Evolutionary conservation across 352 stramenopile species (phyloP).

Genomic region (Discostella stelligera): DNA sequence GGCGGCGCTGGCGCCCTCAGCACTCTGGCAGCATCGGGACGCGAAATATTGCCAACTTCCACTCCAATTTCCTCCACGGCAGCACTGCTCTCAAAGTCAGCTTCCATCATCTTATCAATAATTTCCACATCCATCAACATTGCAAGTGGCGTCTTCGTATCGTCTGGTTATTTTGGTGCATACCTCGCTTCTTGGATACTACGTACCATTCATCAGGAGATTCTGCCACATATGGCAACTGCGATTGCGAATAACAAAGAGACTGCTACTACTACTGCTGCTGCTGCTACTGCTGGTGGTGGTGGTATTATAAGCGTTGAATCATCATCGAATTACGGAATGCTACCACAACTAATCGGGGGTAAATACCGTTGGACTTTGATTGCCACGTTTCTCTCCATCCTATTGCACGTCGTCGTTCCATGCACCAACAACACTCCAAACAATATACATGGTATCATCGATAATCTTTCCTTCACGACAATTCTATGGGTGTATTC

Average conservation of each 20-base stretch:
- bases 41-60: too few species aligned
- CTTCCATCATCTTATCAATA: constrained; percentile 1
- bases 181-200: constrained; percentile 18
- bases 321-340: neutral
- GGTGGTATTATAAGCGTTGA: too few species aligned
- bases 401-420: neutral
- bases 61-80: too few species aligned
- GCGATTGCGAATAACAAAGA: too few species aligned
- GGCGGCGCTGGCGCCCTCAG: too few species aligned
- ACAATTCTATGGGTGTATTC: neutral
- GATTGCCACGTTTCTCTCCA: neutral
- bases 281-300: too few species aligned
- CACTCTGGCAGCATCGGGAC: too few species aligned
- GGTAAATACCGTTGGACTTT: neutral
- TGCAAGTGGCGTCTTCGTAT: neutral
- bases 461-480: neutral
- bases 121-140: constrained; percentile 9
- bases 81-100: neutral
- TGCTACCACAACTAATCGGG: neutral
- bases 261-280: too few species aligned
- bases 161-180: constrained; percentile 13
- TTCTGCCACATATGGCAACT: neutral
- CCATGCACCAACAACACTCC: neutral
- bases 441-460: neutral
- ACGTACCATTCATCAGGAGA: neutral